Evolutionary conservation across 495 filamentous ascomycete genomes (phyloP).

Genomic region (Xylaria acuta): DNA sequence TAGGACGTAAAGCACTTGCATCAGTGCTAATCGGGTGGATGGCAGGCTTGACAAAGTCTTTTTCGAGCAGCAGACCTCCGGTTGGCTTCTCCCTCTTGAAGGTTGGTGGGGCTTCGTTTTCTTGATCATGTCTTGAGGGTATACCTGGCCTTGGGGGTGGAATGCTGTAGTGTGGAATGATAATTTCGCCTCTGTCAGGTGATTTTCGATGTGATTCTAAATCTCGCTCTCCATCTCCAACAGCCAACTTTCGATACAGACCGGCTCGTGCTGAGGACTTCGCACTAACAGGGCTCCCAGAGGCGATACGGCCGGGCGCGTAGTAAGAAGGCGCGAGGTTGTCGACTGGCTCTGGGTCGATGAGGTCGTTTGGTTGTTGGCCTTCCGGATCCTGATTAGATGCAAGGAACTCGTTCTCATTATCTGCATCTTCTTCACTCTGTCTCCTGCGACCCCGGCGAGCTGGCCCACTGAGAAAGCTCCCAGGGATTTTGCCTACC

Average conservation of each 20-base stretch:
- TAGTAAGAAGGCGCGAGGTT: constrained; percentile 47
- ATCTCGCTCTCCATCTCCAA: constrained; percentile 24
- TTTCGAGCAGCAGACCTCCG: constrained; percentile 57
- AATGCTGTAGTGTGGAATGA: constrained; percentile 67
- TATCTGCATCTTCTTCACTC: constrained; percentile 71
- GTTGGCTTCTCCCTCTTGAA: constrained; percentile 74
- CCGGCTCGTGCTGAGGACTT: constrained; percentile 43
- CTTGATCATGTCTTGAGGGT: constrained; percentile 72
- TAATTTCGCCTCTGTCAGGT: constrained; percentile 41
- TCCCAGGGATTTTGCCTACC: constrained; percentile 71
- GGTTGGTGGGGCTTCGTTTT: constrained; percentile 79
- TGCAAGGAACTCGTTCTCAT: constrained; percentile 42
- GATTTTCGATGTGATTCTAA: constrained; percentile 30
- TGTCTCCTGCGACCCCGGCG: constrained; percentile 74
- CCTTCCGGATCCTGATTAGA: constrained; percentile 46
- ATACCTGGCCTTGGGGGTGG: constrained; percentile 63
- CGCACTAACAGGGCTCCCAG: constrained; percentile 53
- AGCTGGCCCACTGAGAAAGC: constrained; percentile 76
- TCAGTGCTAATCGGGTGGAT: constrained; percentile 48
- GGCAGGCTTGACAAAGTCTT: constrained; percentile 64
- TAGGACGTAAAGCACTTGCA: constrained; percentile 33
- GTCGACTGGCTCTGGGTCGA: constrained; percentile 33
- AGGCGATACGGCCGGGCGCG: constrained; percentile 48
- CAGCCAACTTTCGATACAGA: constrained; percentile 40
- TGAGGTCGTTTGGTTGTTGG: constrained; percentile 37